Conservation (phyloP, 192 early-diverging fungal genomes). For the Mortierella claussenii region DNA sequence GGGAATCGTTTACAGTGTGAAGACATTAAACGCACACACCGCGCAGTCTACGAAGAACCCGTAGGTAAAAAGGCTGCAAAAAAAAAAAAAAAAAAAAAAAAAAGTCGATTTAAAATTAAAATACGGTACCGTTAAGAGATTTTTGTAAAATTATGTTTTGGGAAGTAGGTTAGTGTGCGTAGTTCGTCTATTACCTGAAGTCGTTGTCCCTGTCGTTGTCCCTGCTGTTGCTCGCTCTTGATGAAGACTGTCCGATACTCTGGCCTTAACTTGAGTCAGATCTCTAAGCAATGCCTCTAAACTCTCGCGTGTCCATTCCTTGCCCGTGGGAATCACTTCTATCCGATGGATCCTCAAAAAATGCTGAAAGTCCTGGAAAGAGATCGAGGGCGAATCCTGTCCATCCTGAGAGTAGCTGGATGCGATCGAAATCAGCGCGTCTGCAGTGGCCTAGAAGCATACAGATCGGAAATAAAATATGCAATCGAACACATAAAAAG, state of each 20-base stretch:
- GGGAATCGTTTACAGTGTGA: too few species aligned
- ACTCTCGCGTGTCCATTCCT: conserved; percentile 44
- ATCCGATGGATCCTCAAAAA: conserved; percentile 51
- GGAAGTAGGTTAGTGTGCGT: neutral
- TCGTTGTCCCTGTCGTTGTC: conserved; percentile 2
- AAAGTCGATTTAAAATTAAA: too few species aligned
- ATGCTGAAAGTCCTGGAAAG: conserved; percentile 49
- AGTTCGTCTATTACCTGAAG: neutral
- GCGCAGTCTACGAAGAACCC: too few species aligned
- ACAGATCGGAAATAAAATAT: neutral
- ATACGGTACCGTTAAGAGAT: too few species aligned
- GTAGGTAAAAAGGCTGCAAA: neutral
- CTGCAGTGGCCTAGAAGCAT: conserved; percentile 31
- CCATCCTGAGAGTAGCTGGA: conserved; percentile 29
- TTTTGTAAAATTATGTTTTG: too few species aligned
- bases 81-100: conserved; percentile 1
- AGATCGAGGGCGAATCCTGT: conserved; percentile 46
- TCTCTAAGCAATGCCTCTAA: conserved; percentile 36
- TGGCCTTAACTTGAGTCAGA: conserved; percentile 30
- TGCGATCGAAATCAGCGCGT: conserved; percentile 46
- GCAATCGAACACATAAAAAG: conserved; percentile 1
- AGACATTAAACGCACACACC: too few species aligned
- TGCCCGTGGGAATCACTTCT: conserved; percentile 47
- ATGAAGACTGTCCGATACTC: conserved; percentile 35
- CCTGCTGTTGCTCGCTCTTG: conserved; percentile 19